Evolutionary conservation across 768 basidiomycete genomes (phyloP).

Genomic region (Ramaria sp.): DNA sequence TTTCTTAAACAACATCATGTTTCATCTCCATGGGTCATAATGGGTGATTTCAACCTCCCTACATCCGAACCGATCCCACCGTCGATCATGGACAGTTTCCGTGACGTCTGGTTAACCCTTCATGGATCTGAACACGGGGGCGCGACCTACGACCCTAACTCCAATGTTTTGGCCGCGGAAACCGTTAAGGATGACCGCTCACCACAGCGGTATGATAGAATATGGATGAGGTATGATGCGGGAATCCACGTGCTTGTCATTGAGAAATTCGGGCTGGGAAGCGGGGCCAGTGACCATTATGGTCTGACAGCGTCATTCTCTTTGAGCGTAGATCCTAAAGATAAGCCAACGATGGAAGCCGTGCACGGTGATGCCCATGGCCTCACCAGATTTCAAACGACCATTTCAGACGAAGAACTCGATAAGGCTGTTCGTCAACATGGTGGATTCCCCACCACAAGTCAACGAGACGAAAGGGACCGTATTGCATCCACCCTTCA

Average conservation of each 20-base stretch:
- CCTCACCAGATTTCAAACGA: background rate
- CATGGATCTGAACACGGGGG: conserved; percentile 8
- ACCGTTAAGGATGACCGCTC: conserved; percentile 10
- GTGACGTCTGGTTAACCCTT: background rate
- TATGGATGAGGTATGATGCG: conserved; percentile 9
- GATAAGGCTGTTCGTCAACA: background rate
- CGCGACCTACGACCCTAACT: conserved; percentile 13
- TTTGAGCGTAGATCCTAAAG: background rate
- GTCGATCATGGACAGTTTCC: background rate
- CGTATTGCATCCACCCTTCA: background rate
- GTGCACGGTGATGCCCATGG: background rate
- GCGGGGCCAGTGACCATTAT: conserved; percentile 11
- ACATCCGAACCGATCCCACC: background rate
- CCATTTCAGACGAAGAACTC: background rate
- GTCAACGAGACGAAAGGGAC: background rate
- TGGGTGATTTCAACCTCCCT: conserved; percentile 15
- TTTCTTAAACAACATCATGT: conserved; percentile 7
- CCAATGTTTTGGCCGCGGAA: conserved; percentile 12
- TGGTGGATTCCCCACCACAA: background rate
- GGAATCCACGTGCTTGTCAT: background rate
- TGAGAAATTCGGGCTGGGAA: conserved; percentile 3
- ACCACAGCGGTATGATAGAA: conserved; percentile 15
- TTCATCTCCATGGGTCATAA: conserved; percentile 12
- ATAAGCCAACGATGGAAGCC: background rate
- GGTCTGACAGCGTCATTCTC: conserved; percentile 4